These are phyloP conservation scores for Orobanche coerulescens DNA, from an alignment of 257 asterid genomes.

Conservation along the genomic window DNA sequence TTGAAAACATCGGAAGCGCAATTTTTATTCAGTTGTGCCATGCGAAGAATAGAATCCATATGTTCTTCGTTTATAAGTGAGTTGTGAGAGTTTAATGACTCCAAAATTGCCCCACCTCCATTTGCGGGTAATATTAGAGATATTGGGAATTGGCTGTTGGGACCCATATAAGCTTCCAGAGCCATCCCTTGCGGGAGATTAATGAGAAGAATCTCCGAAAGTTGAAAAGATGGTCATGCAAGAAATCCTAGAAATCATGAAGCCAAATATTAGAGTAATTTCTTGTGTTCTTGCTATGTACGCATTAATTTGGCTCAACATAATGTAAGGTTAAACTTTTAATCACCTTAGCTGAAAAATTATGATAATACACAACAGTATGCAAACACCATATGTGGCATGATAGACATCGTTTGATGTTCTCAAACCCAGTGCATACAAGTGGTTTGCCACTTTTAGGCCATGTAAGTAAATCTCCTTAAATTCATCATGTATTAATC, in stretches of 20 bases:
- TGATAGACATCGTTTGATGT: neutral
- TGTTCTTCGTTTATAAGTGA: constrained; percentile 15
- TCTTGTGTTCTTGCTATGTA: neutral
- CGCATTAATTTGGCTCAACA: neutral
- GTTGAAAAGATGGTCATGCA: neutral
- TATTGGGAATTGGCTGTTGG: constrained; percentile 7
- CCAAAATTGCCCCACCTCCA: constrained; percentile 22
- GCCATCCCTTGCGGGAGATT: constrained; percentile 26
- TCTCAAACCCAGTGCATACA: neutral
- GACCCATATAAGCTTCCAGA: constrained; percentile 26
- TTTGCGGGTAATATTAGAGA: constrained; percentile 16
- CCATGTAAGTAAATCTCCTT: neutral
- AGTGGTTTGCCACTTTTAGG: neutral
- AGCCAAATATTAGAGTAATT: constrained; percentile 1
- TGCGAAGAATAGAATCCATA: constrained; percentile 15
- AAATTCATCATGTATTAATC: neutral
- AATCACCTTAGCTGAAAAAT: neutral
- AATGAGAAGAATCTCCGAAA: neutral
- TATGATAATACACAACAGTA: neutral
- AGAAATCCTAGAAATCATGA: constrained; percentile 14
- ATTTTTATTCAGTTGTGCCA: constrained; percentile 24
- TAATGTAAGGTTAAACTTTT: neutral
- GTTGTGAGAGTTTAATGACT: constrained; percentile 25
- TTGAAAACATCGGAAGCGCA: constrained; percentile 11
- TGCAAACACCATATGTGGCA: neutral